These are phyloP conservation scores for Tetrapisispora taiwanensis DNA, from an alignment of 805 yeast genomes.

Conservation along the genomic window DNA sequence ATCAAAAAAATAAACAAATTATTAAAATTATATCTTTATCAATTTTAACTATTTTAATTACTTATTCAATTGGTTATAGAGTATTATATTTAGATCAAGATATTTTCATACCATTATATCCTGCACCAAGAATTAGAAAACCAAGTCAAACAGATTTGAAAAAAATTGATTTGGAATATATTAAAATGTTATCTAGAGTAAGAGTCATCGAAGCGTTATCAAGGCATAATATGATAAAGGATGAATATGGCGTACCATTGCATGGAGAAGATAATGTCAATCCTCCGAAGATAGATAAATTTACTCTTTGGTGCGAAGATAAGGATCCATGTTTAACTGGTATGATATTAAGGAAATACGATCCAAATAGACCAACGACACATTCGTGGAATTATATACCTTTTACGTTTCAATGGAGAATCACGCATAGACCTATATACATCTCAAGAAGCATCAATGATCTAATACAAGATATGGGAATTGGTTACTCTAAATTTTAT, in stretches of 20 bases:
- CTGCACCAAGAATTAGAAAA: constrained; percentile 17
- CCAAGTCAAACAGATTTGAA: constrained; percentile 16
- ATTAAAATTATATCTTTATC: constrained; percentile 9
- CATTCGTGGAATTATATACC: constrained; percentile 22
- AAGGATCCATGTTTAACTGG: constrained; percentile 24
- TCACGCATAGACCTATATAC: constrained; percentile 18
- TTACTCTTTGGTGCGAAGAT: constrained; percentile 26
- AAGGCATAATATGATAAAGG: constrained; percentile 24
- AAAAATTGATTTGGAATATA: constrained; percentile 13
- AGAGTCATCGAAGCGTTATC: constrained; percentile 19
- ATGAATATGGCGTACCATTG: constrained; percentile 26
- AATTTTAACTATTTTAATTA: constrained; percentile 15
- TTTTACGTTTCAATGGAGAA: constrained; percentile 18
- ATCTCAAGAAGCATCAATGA: constrained; percentile 9
- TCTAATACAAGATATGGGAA: constrained; percentile 15
- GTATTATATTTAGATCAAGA: constrained; percentile 20
- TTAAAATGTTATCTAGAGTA: constrained; percentile 14
- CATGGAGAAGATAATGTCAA: constrained; percentile 10
- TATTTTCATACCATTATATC: constrained; percentile 19
- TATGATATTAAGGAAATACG: constrained; percentile 13
- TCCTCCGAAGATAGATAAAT: constrained; percentile 15
- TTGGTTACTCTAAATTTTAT: constrained; percentile 16
- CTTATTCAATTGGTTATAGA: constrained; percentile 23
- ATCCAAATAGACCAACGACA: neutral
- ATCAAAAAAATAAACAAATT: constrained; percentile 11